Base-by-base conservation (phyloP, 768 basidiomycete genomes). In the Leccinum variicolor region DNA sequence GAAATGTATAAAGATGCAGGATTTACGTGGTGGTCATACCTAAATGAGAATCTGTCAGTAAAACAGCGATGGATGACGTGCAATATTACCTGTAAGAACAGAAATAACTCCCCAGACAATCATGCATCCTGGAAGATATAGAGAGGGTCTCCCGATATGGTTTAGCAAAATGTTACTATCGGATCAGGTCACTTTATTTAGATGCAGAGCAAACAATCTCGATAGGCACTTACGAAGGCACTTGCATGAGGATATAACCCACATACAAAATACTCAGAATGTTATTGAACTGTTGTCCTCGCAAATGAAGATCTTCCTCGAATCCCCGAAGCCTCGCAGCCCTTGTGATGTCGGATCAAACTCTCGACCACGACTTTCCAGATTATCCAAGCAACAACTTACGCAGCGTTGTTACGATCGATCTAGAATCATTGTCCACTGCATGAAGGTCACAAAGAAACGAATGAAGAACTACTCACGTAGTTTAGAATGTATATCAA, bases 171-270 rank as follows among this genome's bases (percentile, higher is more conserved):
- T 85, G 61, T 89, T 90, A 17, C 89, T 91, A 62, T 23, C 47
- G 17, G 50, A 17, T n/a, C 8, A 29, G 19, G 21, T 28, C 17
- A 52, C 48, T 6, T 49, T 39, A 23, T 50, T n/a, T 1, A 29
- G 19, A 25, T 26, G 39, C 13, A 54, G 31, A 25, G 41, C 17
- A 47, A 25, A 50, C 23, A 9, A 50, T 31, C 41, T 21, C 28
- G 65, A 23, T 46, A 46, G 4, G 11, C 4, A 73, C 85, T 66
- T 63, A 86, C 84, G 85, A 87, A 33, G 89, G 89, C 54, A 91
- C 79, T 68, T 91, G 89, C 88, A 90, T 89, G 39, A 89, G 70
- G 56, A 87, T 87, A 66, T 90, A 90, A 15, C 87, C 87, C 31
- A 86, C 76, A 61, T 87, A 88, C 50, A 88, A 77, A 52, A 87